Evolutionary conservation across 1,284 basidiomycete species (phyloP).

Genomic region (Wallemia hederae): DNA sequence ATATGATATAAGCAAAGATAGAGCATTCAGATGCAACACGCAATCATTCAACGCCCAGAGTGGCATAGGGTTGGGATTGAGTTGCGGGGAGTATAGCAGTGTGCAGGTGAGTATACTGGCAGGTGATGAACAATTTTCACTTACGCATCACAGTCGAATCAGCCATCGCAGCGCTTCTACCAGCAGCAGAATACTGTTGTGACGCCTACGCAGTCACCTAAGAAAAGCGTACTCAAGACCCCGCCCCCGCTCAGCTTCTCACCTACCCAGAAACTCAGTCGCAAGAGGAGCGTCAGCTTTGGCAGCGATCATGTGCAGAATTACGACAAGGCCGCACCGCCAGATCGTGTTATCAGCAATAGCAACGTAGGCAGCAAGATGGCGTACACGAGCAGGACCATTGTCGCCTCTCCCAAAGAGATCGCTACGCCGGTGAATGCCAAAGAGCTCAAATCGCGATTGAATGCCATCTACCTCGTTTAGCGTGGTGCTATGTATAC

Average conservation of each 20-base stretch:
- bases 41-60: not conserved
- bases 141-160: too few species aligned
- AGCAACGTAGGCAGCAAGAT: not conserved
- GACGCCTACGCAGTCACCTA: too few species aligned
- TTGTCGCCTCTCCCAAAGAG: not conserved
- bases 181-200: too few species aligned
- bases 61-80: not conserved
- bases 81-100: too few species aligned
- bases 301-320: not conserved
- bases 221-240: not conserved
- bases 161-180: too few species aligned
- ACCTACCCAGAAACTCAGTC: not conserved
- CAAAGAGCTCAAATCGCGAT: not conserved
- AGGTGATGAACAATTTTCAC: too few species aligned
- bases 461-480: not conserved
- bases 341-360: not conserved
- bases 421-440: not conserved
- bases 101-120: too few species aligned
- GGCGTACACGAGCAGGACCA: not conserved
- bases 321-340: not conserved
- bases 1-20: not conserved
- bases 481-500: not conserved
- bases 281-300: not conserved
- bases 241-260: not conserved
- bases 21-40: not conserved